Evolutionary conservation across 2,329 filamentous ascomycete species (phyloP).

Genomic region (Pyricularia pennisetigena): DNA sequence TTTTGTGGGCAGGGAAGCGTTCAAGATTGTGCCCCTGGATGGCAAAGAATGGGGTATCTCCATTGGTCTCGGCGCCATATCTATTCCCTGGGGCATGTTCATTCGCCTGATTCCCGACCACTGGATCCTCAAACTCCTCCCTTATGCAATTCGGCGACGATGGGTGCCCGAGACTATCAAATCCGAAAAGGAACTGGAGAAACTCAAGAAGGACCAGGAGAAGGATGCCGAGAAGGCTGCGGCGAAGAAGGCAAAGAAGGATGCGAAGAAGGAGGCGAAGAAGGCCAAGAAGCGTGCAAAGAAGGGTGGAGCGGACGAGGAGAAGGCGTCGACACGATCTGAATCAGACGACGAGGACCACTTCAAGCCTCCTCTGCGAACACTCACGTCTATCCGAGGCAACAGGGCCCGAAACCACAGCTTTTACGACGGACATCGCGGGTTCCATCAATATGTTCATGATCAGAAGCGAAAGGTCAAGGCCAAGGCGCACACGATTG

Average conservation of each 20-base stretch:
- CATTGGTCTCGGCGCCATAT: conserved; percentile 64
- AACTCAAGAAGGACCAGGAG: conserved; percentile 5
- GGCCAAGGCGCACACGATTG: background rate
- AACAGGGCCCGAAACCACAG: conserved; percentile 15
- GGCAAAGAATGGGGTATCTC: conserved; percentile 76
- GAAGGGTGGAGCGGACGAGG: background rate
- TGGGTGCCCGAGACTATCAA: conserved; percentile 13
- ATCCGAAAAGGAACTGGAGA: conserved; percentile 1
- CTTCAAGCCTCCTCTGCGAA: conserved; percentile 12
- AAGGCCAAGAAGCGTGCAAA: background rate
- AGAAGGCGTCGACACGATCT: background rate
- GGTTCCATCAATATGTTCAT: conserved; percentile 16
- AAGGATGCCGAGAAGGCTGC: conserved; percentile 4
- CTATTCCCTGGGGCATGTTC: conserved; percentile 62
- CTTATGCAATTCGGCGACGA: conserved; percentile 11
- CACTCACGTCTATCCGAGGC: conserved; percentile 15
- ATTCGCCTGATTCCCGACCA: conserved; percentile 68
- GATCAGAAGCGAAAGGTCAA: conserved; percentile 15
- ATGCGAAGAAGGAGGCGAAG: conserved; percentile 4
- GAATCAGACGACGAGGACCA: conserved; percentile 5
- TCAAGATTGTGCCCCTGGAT: conserved; percentile 54
- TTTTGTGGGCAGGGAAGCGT: conserved; percentile 68
- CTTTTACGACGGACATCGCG: conserved; percentile 7
- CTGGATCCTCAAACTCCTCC: conserved; percentile 18
- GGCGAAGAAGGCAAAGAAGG: conserved; percentile 8